phyloP scores from a whole-genome alignment of 1,284 basidiomycete species.

The Apiotrichum sp. region DNA sequence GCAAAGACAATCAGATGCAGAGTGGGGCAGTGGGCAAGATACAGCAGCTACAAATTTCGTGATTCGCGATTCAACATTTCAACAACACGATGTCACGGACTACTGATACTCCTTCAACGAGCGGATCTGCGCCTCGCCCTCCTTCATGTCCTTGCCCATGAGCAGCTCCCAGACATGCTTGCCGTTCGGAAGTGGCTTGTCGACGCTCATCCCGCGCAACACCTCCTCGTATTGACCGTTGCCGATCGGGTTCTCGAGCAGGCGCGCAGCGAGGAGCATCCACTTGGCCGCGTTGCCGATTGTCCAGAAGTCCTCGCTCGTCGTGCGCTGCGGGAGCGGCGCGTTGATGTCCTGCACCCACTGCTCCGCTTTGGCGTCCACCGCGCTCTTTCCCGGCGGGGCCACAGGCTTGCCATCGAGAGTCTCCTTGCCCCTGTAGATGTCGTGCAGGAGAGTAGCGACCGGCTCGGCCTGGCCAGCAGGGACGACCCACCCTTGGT shows the following conservation, averaged over 20 bases:
- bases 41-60: too few relatives aligned
- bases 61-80: too few relatives aligned
- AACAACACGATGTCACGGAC: too few relatives aligned
- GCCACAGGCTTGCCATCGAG: conserved; percentile 14
- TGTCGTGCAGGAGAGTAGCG: conserved; percentile 63
- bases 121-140: conserved; percentile 29
- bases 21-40: too few relatives aligned
- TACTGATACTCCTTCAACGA: too few relatives aligned
- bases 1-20: too few relatives aligned
- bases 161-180: conserved; percentile 43
- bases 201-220: conserved; percentile 7
- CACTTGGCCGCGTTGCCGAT: conserved; percentile 42
- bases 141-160: conserved; percentile 35
- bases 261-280: conserved; percentile 32
- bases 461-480: conserved; percentile 66
- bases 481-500: conserved; percentile 71
- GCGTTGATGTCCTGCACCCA: conserved; percentile 27
- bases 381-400: not conserved
- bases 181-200: conserved; percentile 9
- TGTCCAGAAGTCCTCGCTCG: conserved; percentile 44
- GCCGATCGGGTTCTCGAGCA: conserved; percentile 21
- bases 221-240: not conserved
- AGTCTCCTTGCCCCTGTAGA: conserved; percentile 64
- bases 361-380: conserved; percentile 15
- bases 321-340: conserved; percentile 23